Conservation (phyloP, 257 asterid genomes). For the Fraxinus quadrangulata region DNA sequence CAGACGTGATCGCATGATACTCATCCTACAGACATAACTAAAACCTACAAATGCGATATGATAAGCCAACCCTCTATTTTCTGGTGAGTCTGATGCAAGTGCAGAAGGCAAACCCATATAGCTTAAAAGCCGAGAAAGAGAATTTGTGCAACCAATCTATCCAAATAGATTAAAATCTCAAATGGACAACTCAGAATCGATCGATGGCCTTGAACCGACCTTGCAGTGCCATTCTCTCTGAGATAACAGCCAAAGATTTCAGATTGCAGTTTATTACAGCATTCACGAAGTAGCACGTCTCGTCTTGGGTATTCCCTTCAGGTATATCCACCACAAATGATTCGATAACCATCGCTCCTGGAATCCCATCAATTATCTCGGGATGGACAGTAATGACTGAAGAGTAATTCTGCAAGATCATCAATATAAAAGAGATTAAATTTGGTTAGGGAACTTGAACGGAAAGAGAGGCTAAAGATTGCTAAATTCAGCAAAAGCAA, state of each 20-base stretch:
- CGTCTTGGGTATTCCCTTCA: slow-evolving; percentile 76
- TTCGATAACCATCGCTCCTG: slow-evolving; percentile 66
- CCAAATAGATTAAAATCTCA: neutral
- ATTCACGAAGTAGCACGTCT: slow-evolving; percentile 82
- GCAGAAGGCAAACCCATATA: neutral
- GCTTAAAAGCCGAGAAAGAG: neutral
- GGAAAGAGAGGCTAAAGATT: neutral
- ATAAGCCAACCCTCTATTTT: neutral
- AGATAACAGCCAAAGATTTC: slow-evolving; percentile 72
- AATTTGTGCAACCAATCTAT: neutral
- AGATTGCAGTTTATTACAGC: slow-evolving; percentile 83
- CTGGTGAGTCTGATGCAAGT: neutral
- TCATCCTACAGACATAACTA: neutral
- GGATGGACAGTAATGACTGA: slow-evolving; percentile 73
- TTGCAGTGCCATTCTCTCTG: slow-evolving; percentile 75
- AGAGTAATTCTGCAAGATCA: slow-evolving; percentile 70
- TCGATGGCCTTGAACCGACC: slow-evolving; percentile 12
- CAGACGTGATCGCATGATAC: neutral
- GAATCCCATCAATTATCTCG: slow-evolving; percentile 56
- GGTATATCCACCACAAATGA: slow-evolving; percentile 88
- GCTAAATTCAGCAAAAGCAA: neutral
- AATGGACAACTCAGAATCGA: neutral
- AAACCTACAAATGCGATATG: neutral
- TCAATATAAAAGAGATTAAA: neutral
- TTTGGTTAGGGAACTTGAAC: neutral